Evolutionary conservation across 768 basidiomycete species (phyloP), one percentile per base, ranked within the genome.

Genomic region (Chlorophyllum brunneum): DNA sequence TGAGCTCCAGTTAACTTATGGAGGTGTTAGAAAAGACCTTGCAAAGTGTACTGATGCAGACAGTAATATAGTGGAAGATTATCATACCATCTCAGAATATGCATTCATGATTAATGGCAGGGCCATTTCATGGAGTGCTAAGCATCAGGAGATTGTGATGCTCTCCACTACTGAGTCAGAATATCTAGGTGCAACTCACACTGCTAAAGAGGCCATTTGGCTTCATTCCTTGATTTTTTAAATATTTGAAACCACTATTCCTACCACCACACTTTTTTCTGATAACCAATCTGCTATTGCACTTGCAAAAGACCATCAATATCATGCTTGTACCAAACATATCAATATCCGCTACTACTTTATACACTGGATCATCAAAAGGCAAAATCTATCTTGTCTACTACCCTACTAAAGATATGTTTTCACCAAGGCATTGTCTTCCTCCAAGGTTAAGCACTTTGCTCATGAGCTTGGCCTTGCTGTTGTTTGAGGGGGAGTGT

Each of bases 131-230:
- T 79, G 77, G 77, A 56, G 57, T 5, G 67, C 68, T 65, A 58
- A 61, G 56, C 60, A 63, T 37, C 62, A 63, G 36, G 49, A 24
- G 6, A 46, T 54, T 10, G 54, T 62, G 6, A 61, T 74, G 0
- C 56, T 67, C 0, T 79, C 74, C 0, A 71, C 72, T 0, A 67
- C 66, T 1, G 73, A 79, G 56, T 72, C 74, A 1, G 76, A 79
- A 59, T 77, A 75, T 55, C 51, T 66, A 30, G 58, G 62, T 1
- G 41, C 52, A 0, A 61, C 63, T 0, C 60, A 69, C 34, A 61
- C 68, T 5, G 53, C 64, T 2, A 59, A 62, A 31, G 56, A 64
- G 51, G 62, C 55, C 4, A 22, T 66, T 7, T 66, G 63, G 63
- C 48, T 58, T 54, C 53, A 50, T 4, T 51, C 56, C 9, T 40